Evolutionary conservation across 2,329 filamentous ascomycete species (phyloP), one percentile per base, ranked within the genome.

Genomic region (Pseudocercospora fijiensis): DNA sequence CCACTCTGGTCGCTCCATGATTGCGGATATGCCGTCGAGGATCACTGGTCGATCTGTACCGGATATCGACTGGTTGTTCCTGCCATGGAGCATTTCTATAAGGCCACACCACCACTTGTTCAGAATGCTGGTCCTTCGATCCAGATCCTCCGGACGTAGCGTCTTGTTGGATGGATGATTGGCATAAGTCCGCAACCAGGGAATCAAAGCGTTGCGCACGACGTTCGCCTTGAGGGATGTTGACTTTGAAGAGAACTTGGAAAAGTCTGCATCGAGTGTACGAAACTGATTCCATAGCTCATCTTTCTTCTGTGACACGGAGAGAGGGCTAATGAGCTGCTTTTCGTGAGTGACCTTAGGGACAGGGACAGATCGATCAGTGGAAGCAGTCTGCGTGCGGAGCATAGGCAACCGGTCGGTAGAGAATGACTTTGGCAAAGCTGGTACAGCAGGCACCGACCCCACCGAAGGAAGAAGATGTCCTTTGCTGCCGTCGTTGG

Each of bases 1-100:
- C 93, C 93, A 97, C 78, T 97, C 93, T 0, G 89, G 87, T 53
- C 93, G 86, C 77, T 90, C 89, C 92, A 96, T 96, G 73, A 97
- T 87, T 59, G 89, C 86, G 56, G 89, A 87, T 22, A 90, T 84
- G 4, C 87, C 90, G 73, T 96, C 92, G 30, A 96, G 83, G 49
- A 96, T 86, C 2, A 87, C 84, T 0, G 92, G 91, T 30, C 92
- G 84, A 72, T 96, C 93, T n/a, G 91, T 88, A 10, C 91, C 91
- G 1, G 91, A 88, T 13, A 96, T 88, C 2, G 90, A 88, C 71
- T 92, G 89, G 61, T 88, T 88, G 73, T 88, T 86, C 65, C 85
- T 85, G 30, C 89, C 90, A 68, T 92, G 88, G 24, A 96, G 84
- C 81, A 96, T 87, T 64, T 95, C 92, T 61, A 96, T 79, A 43